A percentile compares a stretch with the other conserved stretches of the same genome.
These are phyloP conservation scores for Neurospora sp. DNA, from an alignment of 495 filamentous ascomycete genomes.

Conservation along the genomic window DNA sequence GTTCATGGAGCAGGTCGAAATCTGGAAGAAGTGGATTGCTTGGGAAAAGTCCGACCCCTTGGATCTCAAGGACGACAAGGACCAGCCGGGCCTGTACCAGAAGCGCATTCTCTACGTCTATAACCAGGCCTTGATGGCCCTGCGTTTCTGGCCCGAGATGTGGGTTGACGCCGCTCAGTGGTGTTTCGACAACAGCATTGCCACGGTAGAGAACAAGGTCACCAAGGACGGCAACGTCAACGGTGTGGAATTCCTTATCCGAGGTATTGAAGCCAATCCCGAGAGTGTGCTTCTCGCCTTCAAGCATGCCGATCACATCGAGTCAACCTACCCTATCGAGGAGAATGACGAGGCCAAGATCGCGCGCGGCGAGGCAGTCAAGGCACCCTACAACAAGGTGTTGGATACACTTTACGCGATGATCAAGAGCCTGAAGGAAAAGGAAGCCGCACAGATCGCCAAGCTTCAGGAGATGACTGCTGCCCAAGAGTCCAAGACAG, in stretches of 20 bases:
- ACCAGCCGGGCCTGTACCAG: slow-evolving; percentile 63
- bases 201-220: slow-evolving; percentile 48
- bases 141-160: slow-evolving; percentile 87
- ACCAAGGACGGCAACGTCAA: slow-evolving; percentile 53
- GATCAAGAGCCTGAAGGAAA: slow-evolving; percentile 59
- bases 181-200: slow-evolving; percentile 65
- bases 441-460: slow-evolving; percentile 59
- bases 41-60: slow-evolving; percentile 94
- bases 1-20: slow-evolving; percentile 72
- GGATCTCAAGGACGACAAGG: slow-evolving; percentile 72
- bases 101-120: slow-evolving; percentile 78
- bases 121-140: slow-evolving; percentile 87
- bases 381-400: slow-evolving; percentile 73
- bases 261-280: slow-evolving; percentile 81
- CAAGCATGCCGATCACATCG: slow-evolving; percentile 77
- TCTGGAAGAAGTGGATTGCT: slow-evolving; percentile 87
- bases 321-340: slow-evolving; percentile 57
- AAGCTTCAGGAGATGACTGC: slow-evolving; percentile 54
- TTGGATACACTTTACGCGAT: slow-evolving; percentile 77
- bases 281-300: slow-evolving; percentile 86
- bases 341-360: slow-evolving; percentile 59
- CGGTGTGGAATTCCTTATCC: slow-evolving; percentile 55
- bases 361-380: slow-evolving; percentile 62
- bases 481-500: slow-evolving; percentile 26
- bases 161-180: slow-evolving; percentile 95